Evolutionary conservation across 2,329 filamentous ascomycete genomes (phyloP).

Genomic region (Ascomycota sp.): DNA sequence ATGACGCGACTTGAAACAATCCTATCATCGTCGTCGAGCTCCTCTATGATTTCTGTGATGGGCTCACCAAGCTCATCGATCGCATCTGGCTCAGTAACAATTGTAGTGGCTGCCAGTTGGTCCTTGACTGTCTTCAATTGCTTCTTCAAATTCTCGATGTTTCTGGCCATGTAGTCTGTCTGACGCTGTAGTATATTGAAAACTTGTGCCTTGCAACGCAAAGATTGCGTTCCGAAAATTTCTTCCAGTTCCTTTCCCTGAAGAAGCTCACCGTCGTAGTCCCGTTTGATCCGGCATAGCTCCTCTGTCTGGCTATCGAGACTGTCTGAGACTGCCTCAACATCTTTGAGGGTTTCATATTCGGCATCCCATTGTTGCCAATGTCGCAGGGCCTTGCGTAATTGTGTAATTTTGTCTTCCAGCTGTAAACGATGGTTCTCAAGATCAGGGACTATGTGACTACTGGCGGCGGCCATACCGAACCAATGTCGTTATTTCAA

Average conservation of each 20-base stretch:
- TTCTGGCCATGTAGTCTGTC: conserved; percentile 76
- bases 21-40: conserved; percentile 79
- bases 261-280: conserved; percentile 42
- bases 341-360: conserved; percentile 72
- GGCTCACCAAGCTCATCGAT: conserved; percentile 51
- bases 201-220: conserved; percentile 21
- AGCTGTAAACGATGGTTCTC: conserved; percentile 58
- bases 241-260: conserved; percentile 33
- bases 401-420: conserved; percentile 48
- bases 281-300: conserved; percentile 34
- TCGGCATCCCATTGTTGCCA: conserved; percentile 87
- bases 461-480: conserved; percentile 19
- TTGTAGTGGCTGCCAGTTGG: conserved; percentile 42
- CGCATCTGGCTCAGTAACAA: conserved; percentile 37
- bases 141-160: conserved; percentile 54
- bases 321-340: conserved; percentile 32
- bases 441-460: conserved; percentile 41
- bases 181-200: conserved; percentile 45
- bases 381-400: conserved; percentile 58
- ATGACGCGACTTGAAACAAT: conserved; percentile 48
- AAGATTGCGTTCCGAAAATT: conserved; percentile 15
- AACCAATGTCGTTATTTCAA: background rate
- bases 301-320: conserved; percentile 22
- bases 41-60: conserved; percentile 78
- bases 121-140: conserved; percentile 49